Evolutionary conservation across 83 land plant genomes (phyloP).

Genomic region (Thuja plicata): DNA sequence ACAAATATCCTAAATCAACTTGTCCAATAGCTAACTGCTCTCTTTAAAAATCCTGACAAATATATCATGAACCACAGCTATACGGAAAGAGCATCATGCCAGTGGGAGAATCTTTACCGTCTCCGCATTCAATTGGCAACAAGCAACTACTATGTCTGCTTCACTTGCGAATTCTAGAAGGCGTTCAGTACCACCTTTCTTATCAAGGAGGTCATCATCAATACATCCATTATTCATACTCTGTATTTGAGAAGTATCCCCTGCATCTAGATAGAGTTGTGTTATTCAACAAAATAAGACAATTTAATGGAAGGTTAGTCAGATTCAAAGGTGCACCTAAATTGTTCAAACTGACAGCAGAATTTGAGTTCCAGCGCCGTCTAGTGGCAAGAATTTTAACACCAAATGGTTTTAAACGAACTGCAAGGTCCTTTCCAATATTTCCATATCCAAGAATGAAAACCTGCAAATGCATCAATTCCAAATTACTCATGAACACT

Average conservation of each 20-base stretch:
- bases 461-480: slow-evolving; percentile 52
- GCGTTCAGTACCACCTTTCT: slow-evolving; percentile 58
- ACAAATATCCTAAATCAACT: slow-evolving; percentile 12
- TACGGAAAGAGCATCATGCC: neutral
- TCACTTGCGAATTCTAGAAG: slow-evolving; percentile 63
- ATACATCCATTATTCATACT: slow-evolving; percentile 11
- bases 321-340: neutral
- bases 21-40: neutral
- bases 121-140: slow-evolving; percentile 58
- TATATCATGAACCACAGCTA: neutral
- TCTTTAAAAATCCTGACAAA: neutral
- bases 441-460: slow-evolving; percentile 89
- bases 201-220: slow-evolving; percentile 50
- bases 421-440: slow-evolving; percentile 87
- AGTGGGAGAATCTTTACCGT: slow-evolving; percentile 41
- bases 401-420: slow-evolving; percentile 83
- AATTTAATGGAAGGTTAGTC: neutral
- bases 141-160: slow-evolving; percentile 80
- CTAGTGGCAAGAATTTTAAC: slow-evolving; percentile 86
- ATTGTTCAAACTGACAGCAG: neutral
- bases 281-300: neutral
- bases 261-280: neutral
- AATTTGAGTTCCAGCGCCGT: slow-evolving; percentile 53
- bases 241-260: slow-evolving; percentile 2
- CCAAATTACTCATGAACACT: neutral